Percentiles rank a stretch among this genome's conserved stretches.
Evolutionary conservation across 768 basidiomycete species (phyloP).

Genomic region (Amanita inopinata): DNA sequence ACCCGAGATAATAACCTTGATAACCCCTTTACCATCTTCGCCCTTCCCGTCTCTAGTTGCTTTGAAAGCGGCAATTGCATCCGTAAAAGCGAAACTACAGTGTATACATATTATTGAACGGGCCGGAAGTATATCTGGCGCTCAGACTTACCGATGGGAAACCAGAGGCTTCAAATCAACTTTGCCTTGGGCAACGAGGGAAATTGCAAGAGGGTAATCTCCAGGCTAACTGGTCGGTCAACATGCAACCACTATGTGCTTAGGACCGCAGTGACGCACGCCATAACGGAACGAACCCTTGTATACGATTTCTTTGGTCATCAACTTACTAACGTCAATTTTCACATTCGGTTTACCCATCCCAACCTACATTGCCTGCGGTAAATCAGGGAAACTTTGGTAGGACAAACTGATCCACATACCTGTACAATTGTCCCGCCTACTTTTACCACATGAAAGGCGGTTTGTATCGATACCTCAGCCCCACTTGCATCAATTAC

Average conservation of each 20-base stretch:
- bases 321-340: conserved; percentile 60
- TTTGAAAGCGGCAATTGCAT: conserved; percentile 74
- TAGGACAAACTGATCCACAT: conserved; percentile 7
- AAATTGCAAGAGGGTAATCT: conserved; percentile 78
- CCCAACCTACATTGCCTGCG: conserved; percentile 52
- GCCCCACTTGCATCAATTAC: conserved; percentile 91
- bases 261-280: conserved; percentile 27
- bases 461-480: conserved; percentile 87
- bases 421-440: conserved; percentile 74
- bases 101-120: not conserved
- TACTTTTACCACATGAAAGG: conserved; percentile 59
- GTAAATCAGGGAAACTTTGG: not conserved
- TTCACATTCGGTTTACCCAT: conserved; percentile 74
- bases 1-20: conserved; percentile 85
- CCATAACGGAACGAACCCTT: conserved; percentile 93
- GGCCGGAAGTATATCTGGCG: no score
- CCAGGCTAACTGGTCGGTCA: conserved; percentile 44
- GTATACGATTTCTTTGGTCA: conserved; percentile 70
- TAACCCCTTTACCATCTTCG: conserved; percentile 77
- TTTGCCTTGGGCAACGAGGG: conserved; percentile 71
- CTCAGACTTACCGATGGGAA: conserved; percentile 59
- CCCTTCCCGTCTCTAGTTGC: conserved; percentile 75
- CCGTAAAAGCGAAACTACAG: conserved; percentile 59
- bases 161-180: conserved; percentile 84
- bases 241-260: not conserved